Evolutionary conservation across 768 basidiomycete species (phyloP), one percentile per base, ranked within the genome.

Genomic region (Phanerodontia chrysosporium): DNA sequence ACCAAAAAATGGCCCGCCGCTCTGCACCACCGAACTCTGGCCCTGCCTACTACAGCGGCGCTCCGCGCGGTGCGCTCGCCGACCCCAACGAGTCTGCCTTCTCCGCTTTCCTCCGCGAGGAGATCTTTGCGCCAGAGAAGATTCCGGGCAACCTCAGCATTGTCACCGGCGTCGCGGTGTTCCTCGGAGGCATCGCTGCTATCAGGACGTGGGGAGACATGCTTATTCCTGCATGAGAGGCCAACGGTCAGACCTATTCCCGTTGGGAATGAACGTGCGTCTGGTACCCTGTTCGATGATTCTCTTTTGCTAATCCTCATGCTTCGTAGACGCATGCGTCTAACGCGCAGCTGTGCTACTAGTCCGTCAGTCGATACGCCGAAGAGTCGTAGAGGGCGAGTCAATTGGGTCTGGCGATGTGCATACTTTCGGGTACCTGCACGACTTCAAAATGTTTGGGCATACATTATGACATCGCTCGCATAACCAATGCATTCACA

Each of bases 201-300:
- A 83, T 86, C 16, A 84, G 90, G 70, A 82, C 83, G 44, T 96
- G 88, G 81, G 92, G 92, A 12, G 89, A 87, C 44, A 69, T 89
- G 45, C 81, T 92, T 75, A 80, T 92, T 7, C 88, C 88, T 39
- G 52, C 52, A 8, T 53, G 25, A 24, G 28, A 10, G 18, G 4
- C 25, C 24, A 22, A 27, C 24, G 24, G 27, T n/a, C 18, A 27
- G 27, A 27, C 24, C 8, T 3, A 22, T 51, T 18, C 8, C 22
- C 13, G 39, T 18, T 10, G 39, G 48, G 48, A 13, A 49, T 12
- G 1, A 49, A 49, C 2, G 49, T 51, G 49, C 18, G 39, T 18
- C 16, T 18, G 22, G 49, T 22, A 6, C 6, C 46, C 10, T 25
- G 9, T 4, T 32, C 10, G 29, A 12, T 29, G n/a, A 12, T 13